Evolutionary conservation across 1,139 yeast species (phyloP), one percentile per base, ranked within the genome.

Genomic region (Blastobotrys niveus): DNA sequence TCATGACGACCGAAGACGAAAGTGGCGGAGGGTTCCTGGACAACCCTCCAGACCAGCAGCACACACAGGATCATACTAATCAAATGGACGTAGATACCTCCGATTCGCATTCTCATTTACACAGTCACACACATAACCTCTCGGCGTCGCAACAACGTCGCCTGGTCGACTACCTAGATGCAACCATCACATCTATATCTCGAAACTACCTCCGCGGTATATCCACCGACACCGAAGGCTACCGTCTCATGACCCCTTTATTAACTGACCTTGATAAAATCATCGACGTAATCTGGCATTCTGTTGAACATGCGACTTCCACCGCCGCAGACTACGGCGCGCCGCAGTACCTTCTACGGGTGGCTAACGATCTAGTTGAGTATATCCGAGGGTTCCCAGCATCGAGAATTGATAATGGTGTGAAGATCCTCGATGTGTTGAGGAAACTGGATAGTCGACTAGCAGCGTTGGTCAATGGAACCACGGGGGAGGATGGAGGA

Each of bases 301-400:
- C 85, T 7, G 36, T 49, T 0, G n/a, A n/a, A n/a, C n/a, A n/a
- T n/a, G n/a, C n/a, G n/a, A 65, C 73, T 39, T 52, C 58, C 26
- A 51, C 53, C n/a, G 35, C 10, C 45, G 43, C 15, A 49, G 60
- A 49, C 31, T 75, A 72, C 57, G 84, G 83, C 0, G 89, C 81
- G 59, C 67, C 70, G 0, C 77, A 78, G 45, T 82, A 80, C 52
- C 63, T 81, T 20, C 67, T 83, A 29, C 73, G 73, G 48, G 71
- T 83, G 3, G 68, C 83, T 48, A 85, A 82, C 37, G 89, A 82
- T 52, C 60, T 82, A 42, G 77, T 80, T 40, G 91, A 82, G 52
- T 82, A 49, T 40, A 45, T 60, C 14, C 51, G 50, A 26, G 61
- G 59, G 5, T 59, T 49, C 34, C 37, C 29, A 4, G n/a, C n/a